These are phyloP conservation scores for Thelephora terrestris DNA, from an alignment of 1,284 basidiomycete species.

Conservation along the genomic window DNA sequence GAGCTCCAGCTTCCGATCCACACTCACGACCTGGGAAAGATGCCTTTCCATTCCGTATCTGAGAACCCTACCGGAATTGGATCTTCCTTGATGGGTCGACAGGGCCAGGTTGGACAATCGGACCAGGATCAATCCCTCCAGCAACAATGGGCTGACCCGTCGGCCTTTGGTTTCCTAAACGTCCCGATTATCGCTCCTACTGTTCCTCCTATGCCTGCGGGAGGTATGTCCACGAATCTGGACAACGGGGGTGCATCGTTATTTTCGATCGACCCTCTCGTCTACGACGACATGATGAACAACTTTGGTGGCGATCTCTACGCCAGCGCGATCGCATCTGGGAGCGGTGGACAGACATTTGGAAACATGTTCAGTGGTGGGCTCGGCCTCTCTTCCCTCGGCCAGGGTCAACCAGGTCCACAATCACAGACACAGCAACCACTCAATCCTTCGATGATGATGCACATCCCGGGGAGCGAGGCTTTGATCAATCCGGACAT, in stretches of 20 bases:
- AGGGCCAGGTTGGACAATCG: background rate
- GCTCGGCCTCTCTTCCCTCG: no score
- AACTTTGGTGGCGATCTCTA: background rate
- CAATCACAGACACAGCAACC: background rate
- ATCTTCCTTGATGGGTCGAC: background rate
- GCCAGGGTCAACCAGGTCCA: constrained; percentile 9
- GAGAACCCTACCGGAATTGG: constrained; percentile 1
- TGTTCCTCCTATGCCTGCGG: background rate
- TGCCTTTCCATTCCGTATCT: constrained; percentile 35
- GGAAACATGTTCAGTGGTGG: constrained; percentile 17
- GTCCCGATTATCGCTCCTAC: background rate
- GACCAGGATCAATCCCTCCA: no score
- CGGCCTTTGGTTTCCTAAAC: no score
- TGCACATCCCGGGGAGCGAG: background rate
- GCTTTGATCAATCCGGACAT: constrained; percentile 10
- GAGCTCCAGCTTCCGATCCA: constrained; percentile 39
- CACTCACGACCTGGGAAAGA: constrained; percentile 45
- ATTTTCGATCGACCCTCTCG: background rate
- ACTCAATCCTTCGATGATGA: background rate
- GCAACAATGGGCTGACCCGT: no score
- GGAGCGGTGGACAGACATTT: constrained; percentile 13
- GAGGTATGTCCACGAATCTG: background rate
- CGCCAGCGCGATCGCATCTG: background rate
- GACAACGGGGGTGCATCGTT: background rate
- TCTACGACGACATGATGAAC: constrained; percentile 1